Evolutionary conservation across 345 rosid species (phyloP), one percentile per base, ranked within the genome.

Genomic region (Moringa oleifera): DNA sequence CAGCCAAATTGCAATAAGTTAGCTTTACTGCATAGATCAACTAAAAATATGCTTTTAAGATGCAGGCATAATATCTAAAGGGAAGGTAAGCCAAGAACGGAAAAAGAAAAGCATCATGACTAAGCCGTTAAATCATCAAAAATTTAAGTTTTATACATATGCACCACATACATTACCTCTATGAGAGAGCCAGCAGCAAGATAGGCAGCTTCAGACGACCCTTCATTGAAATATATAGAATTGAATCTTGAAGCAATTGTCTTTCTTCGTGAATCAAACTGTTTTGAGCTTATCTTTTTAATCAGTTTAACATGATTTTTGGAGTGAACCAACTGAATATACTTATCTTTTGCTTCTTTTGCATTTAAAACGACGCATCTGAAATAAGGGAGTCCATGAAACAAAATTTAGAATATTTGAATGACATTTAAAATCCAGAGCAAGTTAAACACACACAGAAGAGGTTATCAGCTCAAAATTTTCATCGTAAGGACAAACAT

Each of bases 141-240:
- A 11, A 28, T 28, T 28, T 28, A 7, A 41, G 47, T 15, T 41
- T 4, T 41, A 41, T 15, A 41, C 12, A 41, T 5, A 7, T 4
- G 6, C 47, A 1, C 33, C 33, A 28, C 12, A 15, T 25, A 18
- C 37, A 20, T 62, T 75, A 94, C 97, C 90, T 90, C 84, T 1
- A 90, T 67, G 51, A 90, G 92, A 55, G 96, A 88, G 23, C 99
- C 97, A 63, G 91, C 99, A 64, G 97, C 88, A 23, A 85, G 85
- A 66, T 82, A 85, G 50, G 97, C 96, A 31, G 96, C 80, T 75
- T 90, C 90, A 0, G 97, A 85, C 23, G 99, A 88, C 24, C 92
- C 88, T 72, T 83, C 75, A 71, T 90, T 94, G 0, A 94, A 76
- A 69, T 94, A 90, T 25, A 94, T 86, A 12, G 96, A 94, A 75